Evolutionary conservation across 1,139 yeast species (phyloP).

Genomic region (Pichia sp.): DNA sequence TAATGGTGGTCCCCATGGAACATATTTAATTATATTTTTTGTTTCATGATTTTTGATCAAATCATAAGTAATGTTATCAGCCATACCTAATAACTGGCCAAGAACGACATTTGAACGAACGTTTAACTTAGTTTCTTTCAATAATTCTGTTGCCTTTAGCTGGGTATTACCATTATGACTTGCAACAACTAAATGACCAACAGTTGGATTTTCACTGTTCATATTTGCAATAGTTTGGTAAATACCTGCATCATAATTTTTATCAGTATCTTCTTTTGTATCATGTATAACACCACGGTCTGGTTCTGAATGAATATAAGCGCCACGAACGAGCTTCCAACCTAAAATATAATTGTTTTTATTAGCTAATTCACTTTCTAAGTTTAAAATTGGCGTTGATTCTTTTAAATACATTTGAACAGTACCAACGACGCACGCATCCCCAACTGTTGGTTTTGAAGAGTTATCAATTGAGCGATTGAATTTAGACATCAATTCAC

Average conservation of each 20-base stretch:
- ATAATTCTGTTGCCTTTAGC: constrained; percentile 56
- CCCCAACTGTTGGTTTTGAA: constrained; percentile 23
- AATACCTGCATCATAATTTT: constrained; percentile 68
- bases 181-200: constrained; percentile 87
- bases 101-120: constrained; percentile 63
- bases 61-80: constrained; percentile 79
- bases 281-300: constrained; percentile 66
- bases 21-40: constrained; percentile 81
- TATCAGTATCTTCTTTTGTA: constrained; percentile 73
- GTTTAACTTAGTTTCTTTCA: constrained; percentile 25
- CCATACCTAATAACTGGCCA: constrained; percentile 95
- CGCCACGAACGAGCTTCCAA: constrained; percentile 93
- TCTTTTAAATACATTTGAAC: constrained; percentile 86
- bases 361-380: constrained; percentile 61
- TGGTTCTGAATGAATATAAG: constrained; percentile 87
- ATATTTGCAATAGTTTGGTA: constrained; percentile 57
- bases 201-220: constrained; percentile 44
- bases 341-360: constrained; percentile 68
- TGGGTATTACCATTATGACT: constrained; percentile 85
- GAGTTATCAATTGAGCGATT: constrained; percentile 42
- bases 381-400: constrained; percentile 53
- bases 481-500: constrained; percentile 69
- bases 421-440: constrained; percentile 78
- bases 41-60: constrained; percentile 59
- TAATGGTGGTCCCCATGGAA: constrained; percentile 96